A percentile compares a stretch with the other conserved stretches of the same genome.
Evolutionary conservation across 106 monocot genomes (phyloP).

Genomic region (Amphibolis antarctica): DNA sequence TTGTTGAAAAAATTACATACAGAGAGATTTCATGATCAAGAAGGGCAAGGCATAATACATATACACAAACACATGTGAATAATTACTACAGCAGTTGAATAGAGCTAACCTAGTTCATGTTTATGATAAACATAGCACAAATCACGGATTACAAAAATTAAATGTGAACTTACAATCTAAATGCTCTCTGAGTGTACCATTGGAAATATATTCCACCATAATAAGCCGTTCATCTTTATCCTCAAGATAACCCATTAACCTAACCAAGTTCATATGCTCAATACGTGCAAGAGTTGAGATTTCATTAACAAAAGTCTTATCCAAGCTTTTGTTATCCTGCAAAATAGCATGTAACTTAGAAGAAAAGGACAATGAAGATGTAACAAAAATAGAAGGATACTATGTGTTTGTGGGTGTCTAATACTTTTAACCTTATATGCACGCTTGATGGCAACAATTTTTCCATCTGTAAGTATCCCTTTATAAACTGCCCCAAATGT

Average conservation of each 20-base stretch:
- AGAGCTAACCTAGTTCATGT: no score
- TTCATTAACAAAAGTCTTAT: slow-evolving; percentile 1
- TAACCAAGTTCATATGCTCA: slow-evolving; percentile 63
- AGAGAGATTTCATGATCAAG: no score
- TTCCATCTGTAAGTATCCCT: slow-evolving; percentile 45
- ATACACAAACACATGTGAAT: no score
- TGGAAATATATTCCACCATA: slow-evolving; percentile 55
- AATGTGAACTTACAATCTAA: slow-evolving; percentile 46
- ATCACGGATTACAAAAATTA: no score
- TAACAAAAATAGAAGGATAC: not conserved
- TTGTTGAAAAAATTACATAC: no score
- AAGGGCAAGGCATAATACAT: no score
- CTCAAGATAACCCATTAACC: slow-evolving; percentile 49
- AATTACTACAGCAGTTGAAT: no score
- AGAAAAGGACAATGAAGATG: not conserved
- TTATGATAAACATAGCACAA: no score
- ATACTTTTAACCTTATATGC: slow-evolving; percentile 40
- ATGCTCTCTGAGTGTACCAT: slow-evolving; percentile 75
- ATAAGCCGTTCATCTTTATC: slow-evolving; percentile 56
- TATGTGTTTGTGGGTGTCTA: not conserved
- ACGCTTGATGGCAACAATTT: slow-evolving; percentile 56
- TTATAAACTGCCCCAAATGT: slow-evolving; percentile 66
- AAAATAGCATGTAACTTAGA: not conserved
- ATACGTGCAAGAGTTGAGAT: slow-evolving; percentile 14
- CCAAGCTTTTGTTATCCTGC: slow-evolving; percentile 1